Conservation (phyloP, 768 basidiomycete species). For the Inosperma sp. region DNA sequence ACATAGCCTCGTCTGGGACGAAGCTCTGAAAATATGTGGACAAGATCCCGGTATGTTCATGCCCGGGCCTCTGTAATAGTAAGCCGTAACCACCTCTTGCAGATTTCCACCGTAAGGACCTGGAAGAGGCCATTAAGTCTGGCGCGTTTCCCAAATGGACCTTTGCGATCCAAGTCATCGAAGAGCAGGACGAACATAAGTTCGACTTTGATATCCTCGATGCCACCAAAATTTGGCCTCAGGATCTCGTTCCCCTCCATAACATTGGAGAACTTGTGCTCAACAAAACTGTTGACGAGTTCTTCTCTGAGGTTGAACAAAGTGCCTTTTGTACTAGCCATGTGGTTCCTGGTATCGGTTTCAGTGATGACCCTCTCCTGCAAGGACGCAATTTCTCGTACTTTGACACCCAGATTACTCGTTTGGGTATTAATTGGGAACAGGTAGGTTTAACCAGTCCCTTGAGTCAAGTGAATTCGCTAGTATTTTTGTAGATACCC, state of each 20-base stretch:
- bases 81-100: neutral
- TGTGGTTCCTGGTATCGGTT: constrained; percentile 63
- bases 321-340: constrained; percentile 82
- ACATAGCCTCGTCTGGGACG: constrained; percentile 84
- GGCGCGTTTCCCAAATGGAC: constrained; percentile 75
- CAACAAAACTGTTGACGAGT: constrained; percentile 63
- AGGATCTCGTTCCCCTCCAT: constrained; percentile 73
- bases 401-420: constrained; percentile 77
- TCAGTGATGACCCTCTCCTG: constrained; percentile 75
- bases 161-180: constrained; percentile 69
- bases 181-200: constrained; percentile 67
- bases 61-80: neutral
- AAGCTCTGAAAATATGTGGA: constrained; percentile 75
- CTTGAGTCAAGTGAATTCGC: neutral
- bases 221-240: constrained; percentile 82
- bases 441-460: constrained; percentile 35
- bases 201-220: constrained; percentile 89
- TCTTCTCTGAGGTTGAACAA: constrained; percentile 85
- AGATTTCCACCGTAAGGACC: constrained; percentile 86
- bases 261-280: constrained; percentile 73
- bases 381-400: constrained; percentile 86
- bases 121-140: constrained; percentile 74
- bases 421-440: constrained; percentile 79
- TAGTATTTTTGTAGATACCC: constrained; percentile 48
- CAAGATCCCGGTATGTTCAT: constrained; percentile 66